A percentile compares a stretch with the other conserved stretches of the same genome.
Evolutionary conservation across 2,329 filamentous ascomycete genomes (phyloP).

Genomic region (Onygenales sp.): DNA sequence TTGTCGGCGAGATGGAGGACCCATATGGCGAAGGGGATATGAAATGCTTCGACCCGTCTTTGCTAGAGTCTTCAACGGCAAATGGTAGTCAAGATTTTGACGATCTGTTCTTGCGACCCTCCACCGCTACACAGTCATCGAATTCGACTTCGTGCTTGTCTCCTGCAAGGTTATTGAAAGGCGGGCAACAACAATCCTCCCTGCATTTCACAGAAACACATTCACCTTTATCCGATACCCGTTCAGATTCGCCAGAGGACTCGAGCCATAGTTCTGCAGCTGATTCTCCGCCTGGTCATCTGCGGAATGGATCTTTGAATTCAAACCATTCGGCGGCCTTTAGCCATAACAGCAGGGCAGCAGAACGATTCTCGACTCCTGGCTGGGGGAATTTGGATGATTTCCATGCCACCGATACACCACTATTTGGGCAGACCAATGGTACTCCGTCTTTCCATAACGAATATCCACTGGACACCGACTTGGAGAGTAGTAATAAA

Average conservation of each 20-base stretch:
- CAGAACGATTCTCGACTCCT: conserved; percentile 20
- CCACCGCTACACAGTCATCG: conserved; percentile 21
- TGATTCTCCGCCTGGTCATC: conserved; percentile 32
- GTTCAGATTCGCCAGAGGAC: conserved; percentile 36
- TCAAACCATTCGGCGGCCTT: conserved; percentile 32
- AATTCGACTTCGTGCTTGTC: conserved; percentile 22
- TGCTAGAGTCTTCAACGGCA: conserved; percentile 26
- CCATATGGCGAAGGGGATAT: conserved; percentile 32
- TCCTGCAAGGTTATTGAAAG: conserved; percentile 17
- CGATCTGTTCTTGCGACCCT: conserved; percentile 27
- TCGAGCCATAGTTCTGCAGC: conserved; percentile 35
- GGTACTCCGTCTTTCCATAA: conserved; percentile 25
- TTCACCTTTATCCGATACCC: conserved; percentile 27
- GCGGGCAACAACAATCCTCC: conserved; percentile 1
- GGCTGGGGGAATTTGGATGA: conserved; percentile 30
- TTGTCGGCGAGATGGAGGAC: conserved; percentile 35
- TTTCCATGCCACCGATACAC: conserved; percentile 28
- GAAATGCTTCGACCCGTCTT: conserved; percentile 32
- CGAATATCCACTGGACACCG: conserved; percentile 22
- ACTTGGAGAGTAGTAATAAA: conserved; percentile 37
- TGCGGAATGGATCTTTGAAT: conserved; percentile 30
- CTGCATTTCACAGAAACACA: conserved; percentile 16
- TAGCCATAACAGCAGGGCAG: conserved; percentile 7
- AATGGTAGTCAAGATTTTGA: conserved; percentile 33
- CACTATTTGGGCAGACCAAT: conserved; percentile 30